A percentile compares a stretch with the other conserved stretches of the same genome.
Conservation (phyloP, 2,329 filamentous ascomycete species). For the Aspergillus candidus region DNA sequence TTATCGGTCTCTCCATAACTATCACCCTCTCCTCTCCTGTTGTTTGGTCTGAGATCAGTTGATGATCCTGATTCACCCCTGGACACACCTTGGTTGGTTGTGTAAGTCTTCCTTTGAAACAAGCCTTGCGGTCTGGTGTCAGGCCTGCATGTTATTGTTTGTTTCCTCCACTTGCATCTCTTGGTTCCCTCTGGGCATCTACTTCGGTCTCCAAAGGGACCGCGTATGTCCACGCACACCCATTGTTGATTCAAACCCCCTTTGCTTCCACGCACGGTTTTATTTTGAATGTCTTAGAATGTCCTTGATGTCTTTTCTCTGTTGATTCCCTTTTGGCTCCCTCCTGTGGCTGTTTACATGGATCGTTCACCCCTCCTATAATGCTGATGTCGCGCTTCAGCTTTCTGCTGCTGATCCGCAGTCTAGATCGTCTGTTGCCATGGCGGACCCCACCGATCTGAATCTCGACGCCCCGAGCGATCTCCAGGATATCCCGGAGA, state of each 20-base stretch:
- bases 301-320: not conserved
- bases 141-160: no score
- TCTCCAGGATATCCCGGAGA: slow-evolving; percentile 41
- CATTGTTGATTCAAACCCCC: not conserved
- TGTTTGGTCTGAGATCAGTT: no score
- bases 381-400: slow-evolving; percentile 19
- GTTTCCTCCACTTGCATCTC: no score
- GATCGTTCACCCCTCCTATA: slow-evolving; percentile 2
- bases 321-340: not conserved
- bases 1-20: not conserved
- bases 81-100: no score
- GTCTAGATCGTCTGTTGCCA: slow-evolving; percentile 20
- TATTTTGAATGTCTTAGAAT: slow-evolving; percentile 7
- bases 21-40: not conserved
- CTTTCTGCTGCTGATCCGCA: slow-evolving; percentile 6
- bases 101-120: no score
- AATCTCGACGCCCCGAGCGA: slow-evolving; percentile 42
- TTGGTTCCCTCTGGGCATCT: no score
- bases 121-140: no score
- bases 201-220: no score
- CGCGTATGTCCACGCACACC: not conserved
- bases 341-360: not conserved
- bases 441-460: slow-evolving; percentile 39
- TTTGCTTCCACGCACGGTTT: slow-evolving; percentile 36
- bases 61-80: no score